phyloP scores from a whole-genome alignment of 371 early-diverging fungal genomes.

The Mucor plumbeus region DNA sequence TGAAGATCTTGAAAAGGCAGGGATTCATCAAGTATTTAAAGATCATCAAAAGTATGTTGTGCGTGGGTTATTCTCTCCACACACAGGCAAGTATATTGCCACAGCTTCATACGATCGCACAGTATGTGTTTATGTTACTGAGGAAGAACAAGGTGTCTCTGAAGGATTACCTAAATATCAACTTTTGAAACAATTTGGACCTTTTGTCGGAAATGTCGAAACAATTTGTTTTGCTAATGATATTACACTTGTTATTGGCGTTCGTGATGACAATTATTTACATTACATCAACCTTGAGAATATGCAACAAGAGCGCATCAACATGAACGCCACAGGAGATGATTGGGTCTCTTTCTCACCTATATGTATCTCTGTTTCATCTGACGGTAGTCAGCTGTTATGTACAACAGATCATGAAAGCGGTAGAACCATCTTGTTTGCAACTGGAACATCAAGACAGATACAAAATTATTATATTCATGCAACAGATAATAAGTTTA shows the following conservation, averaged over 20 bases:
- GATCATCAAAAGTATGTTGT: conserved; percentile 78
- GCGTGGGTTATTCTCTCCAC: conserved; percentile 63
- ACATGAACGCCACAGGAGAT: conserved; percentile 82
- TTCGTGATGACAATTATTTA: conserved; percentile 75
- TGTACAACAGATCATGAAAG: conserved; percentile 73
- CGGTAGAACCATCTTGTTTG: conserved; percentile 75
- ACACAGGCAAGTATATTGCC: conserved; percentile 58
- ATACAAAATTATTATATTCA: conserved; percentile 71
- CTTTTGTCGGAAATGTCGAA: conserved; percentile 66
- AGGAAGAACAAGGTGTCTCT: conserved; percentile 4
- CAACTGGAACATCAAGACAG: conserved; percentile 50
- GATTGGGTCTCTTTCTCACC: conserved; percentile 86
- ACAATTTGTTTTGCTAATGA: conserved; percentile 56
- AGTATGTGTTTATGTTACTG: conserved; percentile 59
- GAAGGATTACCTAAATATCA: conserved; percentile 25
- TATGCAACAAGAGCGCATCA: conserved; percentile 42
- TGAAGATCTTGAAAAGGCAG: conserved; percentile 22
- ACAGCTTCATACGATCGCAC: conserved; percentile 78
- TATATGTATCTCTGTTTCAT: conserved; percentile 64
- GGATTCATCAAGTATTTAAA: conserved; percentile 56
- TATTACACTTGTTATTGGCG: conserved; percentile 60
- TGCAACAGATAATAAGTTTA: conserved; percentile 61
- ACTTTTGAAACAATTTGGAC: conserved; percentile 41
- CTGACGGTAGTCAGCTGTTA: conserved; percentile 63
- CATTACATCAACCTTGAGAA: conserved; percentile 65